phyloP scores from a whole-genome alignment of 108 stramenopile species.

The Nitzschia putrida region DNA sequence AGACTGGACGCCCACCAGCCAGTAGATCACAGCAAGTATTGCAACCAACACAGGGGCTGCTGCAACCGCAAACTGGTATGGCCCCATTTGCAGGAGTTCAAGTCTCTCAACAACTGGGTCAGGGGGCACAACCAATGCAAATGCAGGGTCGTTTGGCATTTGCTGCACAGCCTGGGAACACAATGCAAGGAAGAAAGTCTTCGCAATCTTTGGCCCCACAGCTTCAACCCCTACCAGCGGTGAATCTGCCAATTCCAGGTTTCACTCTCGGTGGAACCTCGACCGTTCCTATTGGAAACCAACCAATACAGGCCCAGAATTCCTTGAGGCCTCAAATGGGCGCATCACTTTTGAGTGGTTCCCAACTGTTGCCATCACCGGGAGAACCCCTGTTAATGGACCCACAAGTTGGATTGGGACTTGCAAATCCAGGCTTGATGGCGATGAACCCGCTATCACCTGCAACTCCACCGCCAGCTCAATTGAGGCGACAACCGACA shows the following conservation, averaged over 20 bases:
- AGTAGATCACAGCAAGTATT: not conserved
- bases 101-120: no score
- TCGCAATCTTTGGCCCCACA: no score
- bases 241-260: no score
- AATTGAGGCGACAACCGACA: slow-evolving; percentile 29
- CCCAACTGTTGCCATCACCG: not conserved
- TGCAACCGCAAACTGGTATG: not conserved
- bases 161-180: no score
- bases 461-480: slow-evolving; percentile 1
- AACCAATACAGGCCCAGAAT: not conserved
- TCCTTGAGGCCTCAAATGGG: slow-evolving; percentile 8
- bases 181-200: no score
- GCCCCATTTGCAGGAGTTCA: no score
- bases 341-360: not conserved
- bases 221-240: no score
- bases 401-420: not conserved
- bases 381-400: slow-evolving; percentile 8
- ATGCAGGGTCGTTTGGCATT: no score
- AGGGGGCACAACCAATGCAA: no score
- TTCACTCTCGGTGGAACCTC: no score
- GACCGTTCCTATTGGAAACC: no score
- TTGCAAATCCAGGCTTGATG: slow-evolving; percentile 5
- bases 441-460: slow-evolving; percentile 15
- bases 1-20: not conserved
- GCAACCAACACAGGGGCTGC: not conserved